These are phyloP conservation scores for Heritiera littoralis DNA, from an alignment of 345 rosid genomes.

Conservation along the genomic window DNA sequence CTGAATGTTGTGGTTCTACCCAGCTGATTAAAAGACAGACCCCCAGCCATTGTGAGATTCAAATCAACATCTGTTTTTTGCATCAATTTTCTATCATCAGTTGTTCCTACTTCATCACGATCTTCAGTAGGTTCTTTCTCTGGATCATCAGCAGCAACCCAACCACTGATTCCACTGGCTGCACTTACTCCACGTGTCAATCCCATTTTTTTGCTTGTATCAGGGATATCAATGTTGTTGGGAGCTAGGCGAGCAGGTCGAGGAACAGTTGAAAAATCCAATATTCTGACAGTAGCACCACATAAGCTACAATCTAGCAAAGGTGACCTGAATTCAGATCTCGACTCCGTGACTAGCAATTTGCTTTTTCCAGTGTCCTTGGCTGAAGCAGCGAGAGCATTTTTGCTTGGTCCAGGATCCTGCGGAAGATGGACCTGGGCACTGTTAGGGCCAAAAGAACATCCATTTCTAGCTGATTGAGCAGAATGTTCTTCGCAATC, in stretches of 20 bases:
- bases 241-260: conserved; percentile 73
- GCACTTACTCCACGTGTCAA: conserved; percentile 93
- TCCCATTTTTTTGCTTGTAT: conserved; percentile 78
- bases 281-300: conserved; percentile 87
- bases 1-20: conserved; percentile 52
- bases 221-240: conserved; percentile 72
- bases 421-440: conserved; percentile 54
- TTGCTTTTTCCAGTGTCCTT: conserved; percentile 75
- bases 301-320: conserved; percentile 96
- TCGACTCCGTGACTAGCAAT: conserved; percentile 62
- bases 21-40: conserved; percentile 55
- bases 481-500: conserved; percentile 99
- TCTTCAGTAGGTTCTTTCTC: conserved; percentile 78
- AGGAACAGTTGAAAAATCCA: conserved; percentile 82
- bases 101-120: conserved; percentile 91
- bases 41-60: conserved; percentile 83
- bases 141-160: conserved; percentile 80
- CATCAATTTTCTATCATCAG: conserved; percentile 56
- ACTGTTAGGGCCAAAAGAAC: conserved; percentile 66
- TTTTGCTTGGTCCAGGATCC: conserved; percentile 78
- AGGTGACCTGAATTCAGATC: conserved; percentile 78
- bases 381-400: conserved; percentile 68
- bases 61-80: conserved; percentile 64
- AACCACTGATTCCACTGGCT: conserved; percentile 97
- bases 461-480: conserved; percentile 92